A percentile compares a stretch with the other conserved stretches of the same genome.
These are phyloP conservation scores for Anethum foeniculum DNA, from an alignment of 140 eudicot genomes.

Conservation along the genomic window DNA sequence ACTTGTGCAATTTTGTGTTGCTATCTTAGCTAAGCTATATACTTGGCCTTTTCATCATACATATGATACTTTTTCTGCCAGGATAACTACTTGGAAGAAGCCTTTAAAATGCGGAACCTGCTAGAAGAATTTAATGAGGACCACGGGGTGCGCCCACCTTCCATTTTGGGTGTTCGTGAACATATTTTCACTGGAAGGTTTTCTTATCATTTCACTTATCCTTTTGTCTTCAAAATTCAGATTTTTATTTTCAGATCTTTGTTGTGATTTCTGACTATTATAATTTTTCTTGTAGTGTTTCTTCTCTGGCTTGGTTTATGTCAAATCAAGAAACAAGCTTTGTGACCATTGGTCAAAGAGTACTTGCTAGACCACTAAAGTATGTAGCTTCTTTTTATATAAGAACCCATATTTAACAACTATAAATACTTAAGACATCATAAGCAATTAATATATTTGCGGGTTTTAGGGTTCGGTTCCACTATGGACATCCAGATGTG, in stretches of 20 bases:
- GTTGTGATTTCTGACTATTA: background rate
- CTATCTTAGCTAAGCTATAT: background rate
- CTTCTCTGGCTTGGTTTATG: conserved; percentile 80
- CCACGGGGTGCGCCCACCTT: conserved; percentile 95
- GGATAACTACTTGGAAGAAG: conserved; percentile 99
- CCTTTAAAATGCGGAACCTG: conserved; percentile 98
- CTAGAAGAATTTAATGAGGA: conserved; percentile 95
- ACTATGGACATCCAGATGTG: conserved; percentile 81
- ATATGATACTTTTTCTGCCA: conserved; percentile 19
- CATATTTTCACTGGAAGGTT: conserved; percentile 99
- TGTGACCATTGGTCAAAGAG: conserved; percentile 81
- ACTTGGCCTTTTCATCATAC: background rate
- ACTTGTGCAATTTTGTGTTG: background rate
- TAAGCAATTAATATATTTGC: background rate
- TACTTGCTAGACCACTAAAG: conserved; percentile 61
- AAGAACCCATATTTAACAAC: background rate
- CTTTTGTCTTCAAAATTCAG: too few relatives aligned
- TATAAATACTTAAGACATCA: background rate
- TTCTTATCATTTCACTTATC: background rate
- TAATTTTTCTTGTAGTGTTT: conserved; percentile 37
- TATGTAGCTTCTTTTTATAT: conserved; percentile 14
- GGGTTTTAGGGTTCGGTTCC: conserved; percentile 61
- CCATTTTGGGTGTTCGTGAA: conserved; percentile 96
- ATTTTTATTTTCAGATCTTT: background rate
- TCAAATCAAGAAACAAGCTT: conserved; percentile 99